Base-by-base conservation (phyloP, 495 filamentous ascomycete genomes). In the Neohortaea acidophila region DNA sequence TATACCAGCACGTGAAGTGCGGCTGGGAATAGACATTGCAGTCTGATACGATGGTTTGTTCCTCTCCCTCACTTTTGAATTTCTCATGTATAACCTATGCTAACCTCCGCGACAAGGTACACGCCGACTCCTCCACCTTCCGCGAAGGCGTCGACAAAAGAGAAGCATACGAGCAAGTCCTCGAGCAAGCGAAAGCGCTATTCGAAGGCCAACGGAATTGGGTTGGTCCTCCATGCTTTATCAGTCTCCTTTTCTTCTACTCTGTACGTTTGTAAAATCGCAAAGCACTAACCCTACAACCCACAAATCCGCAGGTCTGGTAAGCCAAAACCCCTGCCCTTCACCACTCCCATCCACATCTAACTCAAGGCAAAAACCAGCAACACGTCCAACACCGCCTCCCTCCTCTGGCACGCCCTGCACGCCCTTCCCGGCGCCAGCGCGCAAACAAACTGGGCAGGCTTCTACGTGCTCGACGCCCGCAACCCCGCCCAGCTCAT, bases 41-140 rank as follows among this genome's bases (percentile, higher is more conserved):
- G n/a, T n/a, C n/a, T n/a, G n/a, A n/a, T n/a, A n/a, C n/a, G n/a
- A n/a, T n/a, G n/a, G n/a, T n/a, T n/a, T n/a, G n/a, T n/a, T n/a
- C n/a, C n/a, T n/a, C n/a, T n/a, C n/a, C n/a, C n/a, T n/a, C n/a
- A n/a, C n/a, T n/a, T n/a, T n/a, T n/a, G n/a, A n/a, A n/a, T n/a
- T n/a, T n/a, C n/a, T n/a, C n/a, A n/a, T n/a, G n/a, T n/a, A n/a
- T n/a, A n/a, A n/a, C n/a, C n/a, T n/a, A n/a, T n/a, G n/a, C n/a
- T n/a, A n/a, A n/a, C n/a, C n/a, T n/a, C n/a, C n/a, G n/a, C n/a
- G n/a, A n/a, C n/a, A n/a, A 92, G 85, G 81, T 85, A 32, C 85
- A 94, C 64, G 84, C 84, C 33, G 83, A 92, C 51, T 69, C 81
- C 18, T 83, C 83, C 15, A 81, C 70, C 47, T 93, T 93, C 60